Evolutionary conservation across 1,139 yeast species (phyloP), one percentile per base, ranked within the genome.

Genomic region (Geotrichum europaeum): DNA sequence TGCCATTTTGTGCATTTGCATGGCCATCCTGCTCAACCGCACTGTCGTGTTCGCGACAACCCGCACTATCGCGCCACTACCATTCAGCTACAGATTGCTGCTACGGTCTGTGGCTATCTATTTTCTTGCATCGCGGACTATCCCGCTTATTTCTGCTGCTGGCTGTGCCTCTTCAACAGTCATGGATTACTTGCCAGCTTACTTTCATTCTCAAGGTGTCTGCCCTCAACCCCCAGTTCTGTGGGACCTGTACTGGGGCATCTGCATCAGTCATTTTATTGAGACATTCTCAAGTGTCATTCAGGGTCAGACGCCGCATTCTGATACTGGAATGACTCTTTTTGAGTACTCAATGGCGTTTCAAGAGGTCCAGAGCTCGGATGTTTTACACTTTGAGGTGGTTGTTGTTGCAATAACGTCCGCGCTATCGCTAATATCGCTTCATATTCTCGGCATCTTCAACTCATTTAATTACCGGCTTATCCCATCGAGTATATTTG

Each of bases 311-410:
- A 78, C 79, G 54, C 88, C 90, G 1, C 79, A 80, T 60, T 80
- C 83, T 10, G 94, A 86, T 65, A 80, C 87, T 10, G 91, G 91
- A 0, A 76, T 87, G 65, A 85, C 94, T 0, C 73, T 87, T 40
- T 86, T 87, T 71, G 95, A 87, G 68, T 86, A 84, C 68, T 85
- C 91, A 1, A 72, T 86, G 34, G 88, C 89, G 13, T 86, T 86
- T 68, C 91, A 87, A 69, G 92, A 86, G 67, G 84, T 81, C 36
- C 84, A 84, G 66, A 76, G 81, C n/a, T 73, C 78, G 4, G 74
- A 73, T 49, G 69, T 78, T 24, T 86, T 89, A 9, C 77, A 84
- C 0, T 80, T 80, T 49, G 86, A 83, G 67, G 74, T 85, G 24
- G 72, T 86, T 47, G 70, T 81, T 0, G 73, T 85, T 0, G 78